Base-by-base conservation (phyloP, 306 rosid species). In the Acmispon strigosus region DNA sequence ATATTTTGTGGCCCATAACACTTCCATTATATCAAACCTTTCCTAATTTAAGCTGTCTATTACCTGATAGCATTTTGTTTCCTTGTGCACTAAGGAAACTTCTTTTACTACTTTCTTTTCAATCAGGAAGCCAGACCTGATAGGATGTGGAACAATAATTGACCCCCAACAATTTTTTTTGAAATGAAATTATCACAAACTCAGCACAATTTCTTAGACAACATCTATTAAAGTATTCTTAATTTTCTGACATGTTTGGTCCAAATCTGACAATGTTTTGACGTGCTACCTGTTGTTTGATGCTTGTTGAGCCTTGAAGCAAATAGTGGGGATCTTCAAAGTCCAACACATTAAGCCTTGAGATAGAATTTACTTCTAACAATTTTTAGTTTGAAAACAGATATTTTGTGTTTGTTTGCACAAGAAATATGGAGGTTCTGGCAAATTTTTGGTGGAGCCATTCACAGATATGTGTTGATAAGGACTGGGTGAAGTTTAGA, bases 401-500 rank as follows among this genome's bases (percentile, higher is more conserved):
- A 71, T 70, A 57, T 69, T 78, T 63, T 14, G 78, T 50, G 83
- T 82, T 57, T 78, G 80, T 50, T 75, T 85, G 79, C 69, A 1
- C 58, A 65, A 56, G 67, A 69, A 76, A 77, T 73, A 80, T 73
- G 88, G 87, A 75, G 84, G 87, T 77, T 80, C 86, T 56, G 24
- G 24, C 24, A 22, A 22, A 22, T 22, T 27, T n/a, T n/a, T n/a
- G n/a, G n/a, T n/a, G n/a, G n/a, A n/a, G n/a, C n/a, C n/a, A n/a
- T n/a, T n/a, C 83, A 19, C 82, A 83, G 79, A 82, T n/a, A 64
- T 15, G 62, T 75, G 79, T 75, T 42, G 49, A 79, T 74, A 76
- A 63, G 50, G 82, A 85, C 72, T 84, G 82, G 84, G 24, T 22
- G 69, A 80, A 68, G 15, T 69, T 76, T 80, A 87, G 87, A 84